Evolutionary conservation across 1,284 basidiomycete genomes (phyloP).

Genomic region (Porogramme epimiltina): DNA sequence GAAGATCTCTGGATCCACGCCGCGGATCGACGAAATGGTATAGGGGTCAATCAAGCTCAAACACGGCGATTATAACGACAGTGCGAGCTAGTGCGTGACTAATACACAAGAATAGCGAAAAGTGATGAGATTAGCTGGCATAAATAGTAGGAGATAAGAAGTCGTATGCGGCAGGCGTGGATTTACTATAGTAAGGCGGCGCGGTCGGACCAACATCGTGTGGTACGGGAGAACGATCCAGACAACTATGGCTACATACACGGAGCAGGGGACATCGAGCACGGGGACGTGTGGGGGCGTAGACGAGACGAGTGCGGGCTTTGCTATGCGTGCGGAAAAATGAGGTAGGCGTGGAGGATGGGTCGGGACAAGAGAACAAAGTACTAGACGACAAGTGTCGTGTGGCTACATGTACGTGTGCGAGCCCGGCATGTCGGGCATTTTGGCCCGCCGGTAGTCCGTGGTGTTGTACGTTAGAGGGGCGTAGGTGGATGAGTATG

Average conservation of each 20-base stretch:
- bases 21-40: too few relatives aligned
- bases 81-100: too few relatives aligned
- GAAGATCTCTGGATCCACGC: too few relatives aligned
- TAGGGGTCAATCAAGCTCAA: too few relatives aligned
- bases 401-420: conserved; percentile 13
- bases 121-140: background rate
- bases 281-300: background rate
- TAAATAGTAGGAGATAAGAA: background rate
- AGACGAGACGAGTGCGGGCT: background rate
- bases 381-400: too few relatives aligned
- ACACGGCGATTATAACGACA: too few relatives aligned
- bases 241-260: conserved; percentile 23
- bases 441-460: conserved; percentile 21
- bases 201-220: background rate
- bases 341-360: background rate
- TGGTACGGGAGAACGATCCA: background rate
- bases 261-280: conserved; percentile 3
- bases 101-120: too few relatives aligned
- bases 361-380: too few relatives aligned
- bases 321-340: background rate
- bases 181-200: background rate
- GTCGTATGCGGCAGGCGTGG: background rate
- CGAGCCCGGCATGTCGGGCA: conserved; percentile 11
- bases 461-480: conserved; percentile 26
- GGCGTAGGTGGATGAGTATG: conserved; percentile 1